Percentiles rank a stretch among this genome's conserved stretches.
These are phyloP conservation scores for Sarocladium kiliense DNA, from an alignment of 2,329 filamentous ascomycete genomes.

Conservation along the genomic window DNA sequence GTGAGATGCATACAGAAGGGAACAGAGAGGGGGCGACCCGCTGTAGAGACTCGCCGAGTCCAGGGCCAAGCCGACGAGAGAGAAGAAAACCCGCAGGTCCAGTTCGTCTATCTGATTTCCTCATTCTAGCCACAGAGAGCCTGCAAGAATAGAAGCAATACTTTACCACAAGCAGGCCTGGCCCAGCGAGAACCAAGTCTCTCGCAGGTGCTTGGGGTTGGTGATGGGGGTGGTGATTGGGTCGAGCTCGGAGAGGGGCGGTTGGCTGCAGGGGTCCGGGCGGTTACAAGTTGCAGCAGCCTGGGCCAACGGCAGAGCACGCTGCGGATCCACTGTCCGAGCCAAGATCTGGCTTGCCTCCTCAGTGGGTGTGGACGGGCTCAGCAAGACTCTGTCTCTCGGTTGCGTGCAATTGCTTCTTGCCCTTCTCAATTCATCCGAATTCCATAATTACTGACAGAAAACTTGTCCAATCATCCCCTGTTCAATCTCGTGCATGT, in stretches of 20 bases:
- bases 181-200: background rate
- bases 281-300: background rate
- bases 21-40: no score
- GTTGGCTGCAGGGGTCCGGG: constrained; percentile 3
- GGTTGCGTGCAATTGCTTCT: background rate
- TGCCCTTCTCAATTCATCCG: background rate
- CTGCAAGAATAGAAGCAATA: background rate
- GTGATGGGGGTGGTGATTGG: constrained; percentile 9
- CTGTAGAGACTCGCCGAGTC: no score
- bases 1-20: no score
- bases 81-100: background rate
- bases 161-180: background rate
- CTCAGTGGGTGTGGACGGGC: background rate
- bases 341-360: constrained; percentile 2
- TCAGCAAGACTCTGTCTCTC: no score
- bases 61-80: no score
- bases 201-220: background rate
- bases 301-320: background rate
- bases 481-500: background rate
- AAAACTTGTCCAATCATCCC: background rate
- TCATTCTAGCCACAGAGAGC: background rate
- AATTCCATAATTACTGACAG: background rate
- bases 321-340: background rate
- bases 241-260: background rate
- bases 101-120: background rate